Percentiles rank a stretch among this genome's conserved stretches.
phyloP scores from a whole-genome alignment of 2,329 filamentous ascomycete genomes.

The Fusarium ramigenum region DNA sequence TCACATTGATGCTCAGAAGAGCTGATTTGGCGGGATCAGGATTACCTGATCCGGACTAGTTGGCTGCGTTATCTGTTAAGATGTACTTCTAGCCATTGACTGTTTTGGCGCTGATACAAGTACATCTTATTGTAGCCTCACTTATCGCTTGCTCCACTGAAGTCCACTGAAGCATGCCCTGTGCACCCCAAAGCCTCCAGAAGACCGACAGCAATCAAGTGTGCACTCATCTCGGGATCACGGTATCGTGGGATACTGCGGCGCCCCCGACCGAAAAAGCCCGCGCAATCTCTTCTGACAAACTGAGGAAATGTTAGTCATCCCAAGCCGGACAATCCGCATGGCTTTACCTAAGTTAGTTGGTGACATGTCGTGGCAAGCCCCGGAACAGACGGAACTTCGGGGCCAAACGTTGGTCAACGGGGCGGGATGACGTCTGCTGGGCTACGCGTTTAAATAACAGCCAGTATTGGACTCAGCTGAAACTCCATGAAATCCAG shows the following conservation, averaged over 20 bases:
- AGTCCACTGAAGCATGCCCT: background rate
- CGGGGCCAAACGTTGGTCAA: background rate
- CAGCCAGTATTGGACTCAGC: background rate
- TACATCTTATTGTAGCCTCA: background rate
- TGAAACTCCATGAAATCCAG: background rate
- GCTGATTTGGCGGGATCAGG: accelerated
- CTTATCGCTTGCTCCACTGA: background rate
- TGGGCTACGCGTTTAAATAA: constrained; percentile 4
- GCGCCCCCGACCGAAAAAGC: background rate
- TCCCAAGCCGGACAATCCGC: constrained; percentile 5
- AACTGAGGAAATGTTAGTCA: background rate
- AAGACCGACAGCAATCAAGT: background rate
- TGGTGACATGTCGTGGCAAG: constrained; percentile 3
- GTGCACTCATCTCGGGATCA: background rate
- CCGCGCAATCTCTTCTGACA: too few species aligned
- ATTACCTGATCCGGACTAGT: background rate
- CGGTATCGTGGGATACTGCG: background rate
- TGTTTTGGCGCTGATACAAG: accelerated
- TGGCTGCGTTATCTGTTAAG: background rate
- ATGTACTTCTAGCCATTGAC: accelerated
- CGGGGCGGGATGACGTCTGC: constrained; percentile 17
- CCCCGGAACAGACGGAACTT: constrained; percentile 6
- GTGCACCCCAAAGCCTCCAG: background rate
- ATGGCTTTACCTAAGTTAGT: background rate
- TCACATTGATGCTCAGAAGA: too few species aligned